Evolutionary conservation across 306 rosid genomes (phyloP).

Genomic region (Dalbergia cultrata): DNA sequence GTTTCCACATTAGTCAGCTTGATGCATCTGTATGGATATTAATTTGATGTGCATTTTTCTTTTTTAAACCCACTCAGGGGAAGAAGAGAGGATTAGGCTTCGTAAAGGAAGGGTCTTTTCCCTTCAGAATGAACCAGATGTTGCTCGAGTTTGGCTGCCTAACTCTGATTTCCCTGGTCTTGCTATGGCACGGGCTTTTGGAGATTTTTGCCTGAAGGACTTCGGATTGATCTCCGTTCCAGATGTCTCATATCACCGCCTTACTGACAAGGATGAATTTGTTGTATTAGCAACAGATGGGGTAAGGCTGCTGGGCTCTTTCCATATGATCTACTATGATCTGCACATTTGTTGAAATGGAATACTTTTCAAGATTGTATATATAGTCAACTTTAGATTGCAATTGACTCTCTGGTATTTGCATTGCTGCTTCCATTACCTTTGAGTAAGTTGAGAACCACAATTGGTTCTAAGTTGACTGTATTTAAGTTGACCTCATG

Average conservation of each 20-base stretch:
- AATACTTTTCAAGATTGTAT: constrained; percentile 25
- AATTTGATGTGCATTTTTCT: constrained; percentile 31
- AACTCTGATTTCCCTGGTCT: constrained; percentile 88
- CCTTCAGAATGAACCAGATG: constrained; percentile 79
- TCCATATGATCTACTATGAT: constrained; percentile 11
- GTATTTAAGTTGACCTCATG: background rate
- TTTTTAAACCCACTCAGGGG: constrained; percentile 57
- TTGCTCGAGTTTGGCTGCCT: constrained; percentile 92
- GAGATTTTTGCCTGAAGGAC: constrained; percentile 92
- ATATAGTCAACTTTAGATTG: constrained; percentile 22
- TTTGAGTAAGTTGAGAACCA: constrained; percentile 3
- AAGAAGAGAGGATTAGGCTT: constrained; percentile 77
- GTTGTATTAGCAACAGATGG: constrained; percentile 97
- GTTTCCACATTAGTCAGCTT: constrained; percentile 19
- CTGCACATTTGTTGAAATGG: constrained; percentile 27
- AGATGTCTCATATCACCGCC: constrained; percentile 65
- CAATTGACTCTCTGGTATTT: constrained; percentile 28
- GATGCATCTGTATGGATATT: constrained; percentile 11
- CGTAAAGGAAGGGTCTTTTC: constrained; percentile 89
- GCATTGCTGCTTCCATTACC: constrained; percentile 13
- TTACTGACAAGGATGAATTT: constrained; percentile 87
- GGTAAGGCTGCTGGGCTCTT: constrained; percentile 60
- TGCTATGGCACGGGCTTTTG: constrained; percentile 97
- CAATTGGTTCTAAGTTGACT: constrained; percentile 9
- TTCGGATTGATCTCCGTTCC: constrained; percentile 89